Conservation (phyloP, 441 rosid species). For the Omphalea diandra region DNA sequence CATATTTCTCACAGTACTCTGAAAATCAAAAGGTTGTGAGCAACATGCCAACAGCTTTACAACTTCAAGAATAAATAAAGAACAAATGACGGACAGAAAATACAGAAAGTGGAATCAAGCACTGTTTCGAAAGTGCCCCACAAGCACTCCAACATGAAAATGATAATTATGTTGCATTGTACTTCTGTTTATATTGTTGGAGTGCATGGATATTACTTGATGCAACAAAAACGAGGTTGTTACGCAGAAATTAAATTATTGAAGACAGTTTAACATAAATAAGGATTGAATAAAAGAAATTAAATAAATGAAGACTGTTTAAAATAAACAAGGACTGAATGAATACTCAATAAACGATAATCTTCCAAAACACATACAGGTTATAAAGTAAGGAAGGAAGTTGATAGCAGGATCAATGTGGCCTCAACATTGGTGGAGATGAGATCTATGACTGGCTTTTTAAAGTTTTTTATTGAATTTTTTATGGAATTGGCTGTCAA, state of each 20-base stretch:
- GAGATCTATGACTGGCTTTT: background rate
- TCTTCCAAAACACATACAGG: background rate
- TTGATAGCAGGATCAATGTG: background rate
- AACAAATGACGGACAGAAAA: background rate
- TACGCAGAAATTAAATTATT: background rate
- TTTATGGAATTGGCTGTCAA: background rate
- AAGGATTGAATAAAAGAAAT: background rate
- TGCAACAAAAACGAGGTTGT: background rate
- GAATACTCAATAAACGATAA: no score
- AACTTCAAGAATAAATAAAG: background rate
- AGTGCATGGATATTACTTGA: background rate
- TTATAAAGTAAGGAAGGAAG: background rate
- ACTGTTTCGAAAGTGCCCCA: background rate
- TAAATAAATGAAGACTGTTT: background rate
- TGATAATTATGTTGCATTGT: background rate
- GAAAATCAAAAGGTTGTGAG: slow-evolving; percentile 18
- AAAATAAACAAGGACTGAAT: background rate
- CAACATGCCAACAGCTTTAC: background rate
- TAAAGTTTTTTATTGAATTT: background rate
- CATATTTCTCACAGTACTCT: slow-evolving; percentile 87
- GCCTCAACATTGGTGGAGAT: background rate
- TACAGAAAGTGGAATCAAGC: background rate
- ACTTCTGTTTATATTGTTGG: background rate
- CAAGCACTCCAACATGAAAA: background rate
- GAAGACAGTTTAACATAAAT: background rate